A percentile compares a stretch with the other conserved stretches of the same genome.
phyloP scores from a whole-genome alignment of 2,329 filamentous ascomycete species.

The Colletotrichum endophyticum region DNA sequence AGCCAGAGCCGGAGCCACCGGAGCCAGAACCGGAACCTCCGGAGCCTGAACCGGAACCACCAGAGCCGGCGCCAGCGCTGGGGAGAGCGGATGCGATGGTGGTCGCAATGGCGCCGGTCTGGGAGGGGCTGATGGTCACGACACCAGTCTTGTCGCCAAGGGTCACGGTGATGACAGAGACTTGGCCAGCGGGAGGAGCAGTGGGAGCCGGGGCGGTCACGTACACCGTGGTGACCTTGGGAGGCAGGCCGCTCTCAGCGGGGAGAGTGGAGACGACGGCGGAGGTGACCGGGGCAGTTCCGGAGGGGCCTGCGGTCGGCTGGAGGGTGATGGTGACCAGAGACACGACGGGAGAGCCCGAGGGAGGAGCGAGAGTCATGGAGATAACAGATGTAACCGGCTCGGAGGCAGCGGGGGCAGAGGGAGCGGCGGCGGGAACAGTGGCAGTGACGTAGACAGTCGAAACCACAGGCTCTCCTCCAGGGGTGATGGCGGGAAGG shows the following conservation, averaged over 20 bases:
- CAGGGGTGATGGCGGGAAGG: not conserved
- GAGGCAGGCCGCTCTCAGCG: not conserved
- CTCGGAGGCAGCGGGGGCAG: not conserved
- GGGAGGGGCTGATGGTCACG: constrained; percentile 18
- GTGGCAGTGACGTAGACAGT: not conserved
- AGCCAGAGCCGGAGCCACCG: not conserved
- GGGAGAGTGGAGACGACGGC: constrained; percentile 15
- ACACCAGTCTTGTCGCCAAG: not conserved
- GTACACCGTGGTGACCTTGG: constrained; percentile 10
- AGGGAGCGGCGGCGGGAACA: not conserved
- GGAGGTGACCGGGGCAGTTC: not conserved
- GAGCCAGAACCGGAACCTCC: not conserved
- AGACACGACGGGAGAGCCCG: constrained; percentile 3
- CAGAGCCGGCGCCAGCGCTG: not conserved
- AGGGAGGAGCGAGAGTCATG: constrained; percentile 10
- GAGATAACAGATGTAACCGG: constrained; percentile 19
- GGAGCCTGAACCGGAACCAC: not conserved
- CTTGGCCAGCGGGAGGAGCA: not conserved
- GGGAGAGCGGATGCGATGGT: constrained; percentile 7
- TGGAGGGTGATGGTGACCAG: constrained; percentile 18
- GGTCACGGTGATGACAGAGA: constrained; percentile 21
- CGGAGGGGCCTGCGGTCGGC: constrained; percentile 3
- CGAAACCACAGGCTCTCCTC: not conserved
- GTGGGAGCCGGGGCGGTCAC: constrained; percentile 10
- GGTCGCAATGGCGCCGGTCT: not conserved